Evolutionary conservation across 2,329 filamentous ascomycete genomes (phyloP), one percentile per base, ranked within the genome.

Genomic region (Lasiodiplodia hormozganensis): DNA sequence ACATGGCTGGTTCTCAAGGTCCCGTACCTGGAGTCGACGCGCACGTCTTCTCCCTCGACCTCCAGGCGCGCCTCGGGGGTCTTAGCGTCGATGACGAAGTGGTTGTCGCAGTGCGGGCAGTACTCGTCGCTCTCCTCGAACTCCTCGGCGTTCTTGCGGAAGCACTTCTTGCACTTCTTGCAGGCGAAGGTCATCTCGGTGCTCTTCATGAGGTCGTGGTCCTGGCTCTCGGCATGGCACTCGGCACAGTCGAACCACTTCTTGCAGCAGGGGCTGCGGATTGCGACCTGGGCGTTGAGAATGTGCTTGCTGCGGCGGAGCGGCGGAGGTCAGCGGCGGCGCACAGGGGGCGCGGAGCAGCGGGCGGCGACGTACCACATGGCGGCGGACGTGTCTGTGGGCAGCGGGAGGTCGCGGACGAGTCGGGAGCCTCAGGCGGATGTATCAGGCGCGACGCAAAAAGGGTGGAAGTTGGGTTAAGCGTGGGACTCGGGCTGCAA

Each of bases 241-340:
- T 97, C 92, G 72, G 93, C 92, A 82, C 96, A 99, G 85, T 99
- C 96, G 83, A 97, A 99, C 96, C 96, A 99, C 85, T 97, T 97
- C 70, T 89, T 88, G 85, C 96, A 99, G 86, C 96, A 99, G 71
- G 94, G 92, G 68, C 94, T 96, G 75, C 96, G 92, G 83, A 99
- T 96, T 69, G 95, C 86, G 76, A 99, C 96, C 83, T 99, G 96
- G 71, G 95, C 96, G 85, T 99, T 99, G 80, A 99, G 90, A 77
- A 99, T 86, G 85, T 99, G 96, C 87, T 98, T 98, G 86, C 96
- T 97, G 74, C 28, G 38, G 60, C 49, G 49, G 49, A 52, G 54
- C 21, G 47, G 28, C 62, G 51, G 51, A 38, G 51, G 67, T 47
- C 34, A 68, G 67, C 36, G 47, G 36, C 47, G 65, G 54, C 38